phyloP scores from a whole-genome alignment of 306 rosid genomes.

The Acacia confusa region DNA sequence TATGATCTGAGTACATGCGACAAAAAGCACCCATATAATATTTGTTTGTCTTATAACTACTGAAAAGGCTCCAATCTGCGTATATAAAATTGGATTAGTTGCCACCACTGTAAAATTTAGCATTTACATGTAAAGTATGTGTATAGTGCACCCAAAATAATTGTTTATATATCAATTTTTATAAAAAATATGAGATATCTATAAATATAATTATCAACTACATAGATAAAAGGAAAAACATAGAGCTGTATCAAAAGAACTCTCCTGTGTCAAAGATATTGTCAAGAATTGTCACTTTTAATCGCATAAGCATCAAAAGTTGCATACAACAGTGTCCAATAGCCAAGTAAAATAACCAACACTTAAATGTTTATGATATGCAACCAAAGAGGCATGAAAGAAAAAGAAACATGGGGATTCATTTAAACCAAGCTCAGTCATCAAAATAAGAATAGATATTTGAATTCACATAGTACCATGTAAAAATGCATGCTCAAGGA shows the following conservation, averaged over 20 bases:
- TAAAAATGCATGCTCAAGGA: background rate
- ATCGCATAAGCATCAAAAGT: conserved; percentile 5
- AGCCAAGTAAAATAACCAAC: background rate
- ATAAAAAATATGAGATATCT: background rate
- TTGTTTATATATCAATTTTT: background rate
- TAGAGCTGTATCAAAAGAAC: background rate
- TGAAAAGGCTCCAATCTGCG: conserved; percentile 72
- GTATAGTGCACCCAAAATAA: background rate
- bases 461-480: background rate
- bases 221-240: background rate
- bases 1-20: conserved; percentile 70
- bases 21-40: conserved; percentile 85
- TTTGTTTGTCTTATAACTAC: conserved; percentile 87
- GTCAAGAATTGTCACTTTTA: background rate
- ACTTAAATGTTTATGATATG: background rate
- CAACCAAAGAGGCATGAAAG: background rate
- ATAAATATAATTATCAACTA: background rate
- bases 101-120: conserved; percentile 10
- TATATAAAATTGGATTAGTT: conserved; percentile 31
- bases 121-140: conserved; percentile 1
- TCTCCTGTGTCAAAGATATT: background rate
- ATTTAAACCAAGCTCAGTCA: background rate
- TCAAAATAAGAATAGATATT: background rate
- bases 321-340: background rate
- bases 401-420: background rate